Evolutionary conservation across 495 filamentous ascomycete species (phyloP), one percentile per base, ranked within the genome.

Genomic region (Parathielavia hyrcaniae): DNA sequence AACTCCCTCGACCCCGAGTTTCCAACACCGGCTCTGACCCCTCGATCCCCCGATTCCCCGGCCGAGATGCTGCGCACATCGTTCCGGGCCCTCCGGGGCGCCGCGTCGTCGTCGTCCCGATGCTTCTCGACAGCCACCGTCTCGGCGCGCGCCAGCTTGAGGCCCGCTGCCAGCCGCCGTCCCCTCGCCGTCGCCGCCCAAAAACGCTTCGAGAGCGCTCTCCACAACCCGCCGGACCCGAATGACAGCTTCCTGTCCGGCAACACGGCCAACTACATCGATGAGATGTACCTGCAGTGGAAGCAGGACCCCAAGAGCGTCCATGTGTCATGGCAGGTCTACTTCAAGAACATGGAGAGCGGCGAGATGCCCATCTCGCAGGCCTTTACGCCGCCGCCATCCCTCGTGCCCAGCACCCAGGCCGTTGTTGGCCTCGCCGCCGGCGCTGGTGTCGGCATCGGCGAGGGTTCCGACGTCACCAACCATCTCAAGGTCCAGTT

Each of bases 221-320:
- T 67, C 58, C 51, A 68, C 62, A 66, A 61, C 63, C 64, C 79
- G 35, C 70, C 79, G 83, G 87, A 95, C 67, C 82, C 95, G 53
- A 92, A 86, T 67, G 93, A 98, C 77, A 93, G 85, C 73, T 98
- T 97, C 80, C 81, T 97, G 50, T 85, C 87, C 58, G 93, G 93
- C 43, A 96, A 86, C 77, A 88, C 91, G 57, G 93, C 93, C 71
- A 97, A 96, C 77, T 98, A 98, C 75, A 86, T 98, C 72, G 93
- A 98, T 73, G 93, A 96, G 81, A 98, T 98, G 93, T 98, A 98
- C 74, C 73, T 98, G 74, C 83, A 88, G 64, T 98, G 93, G 93
- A 96, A 92, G 77, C 80, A 86, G 59, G 90, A 98, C 66, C 90
- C 95, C 19, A 81, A 83, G 62, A 95, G 88, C 73, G 93, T 98